phyloP scores from a whole-genome alignment of 2,329 filamentous ascomycete species.

The Aotearoamyces nothofagi region DNA sequence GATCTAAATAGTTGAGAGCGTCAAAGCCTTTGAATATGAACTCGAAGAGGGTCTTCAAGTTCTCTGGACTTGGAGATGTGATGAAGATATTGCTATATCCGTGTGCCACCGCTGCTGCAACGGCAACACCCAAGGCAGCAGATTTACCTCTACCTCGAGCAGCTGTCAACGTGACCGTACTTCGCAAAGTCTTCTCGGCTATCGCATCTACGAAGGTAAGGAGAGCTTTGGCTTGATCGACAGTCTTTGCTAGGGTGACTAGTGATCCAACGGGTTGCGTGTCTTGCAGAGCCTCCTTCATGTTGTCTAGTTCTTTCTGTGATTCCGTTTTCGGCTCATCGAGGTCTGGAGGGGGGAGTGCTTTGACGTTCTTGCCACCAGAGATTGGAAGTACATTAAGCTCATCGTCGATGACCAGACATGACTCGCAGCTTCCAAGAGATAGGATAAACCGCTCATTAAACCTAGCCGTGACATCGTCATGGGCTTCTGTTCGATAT shows the following conservation, averaged over 20 bases:
- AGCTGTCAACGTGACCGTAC: slow-evolving; percentile 85
- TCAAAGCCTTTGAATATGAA: slow-evolving; percentile 99
- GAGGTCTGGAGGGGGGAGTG: slow-evolving; percentile 59
- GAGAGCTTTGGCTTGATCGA: slow-evolving; percentile 94
- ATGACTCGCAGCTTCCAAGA: slow-evolving; percentile 85
- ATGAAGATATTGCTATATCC: slow-evolving; percentile 99
- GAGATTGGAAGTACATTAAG: slow-evolving; percentile 95
- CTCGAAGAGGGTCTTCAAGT: slow-evolving; percentile 95
- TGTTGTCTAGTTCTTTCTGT: slow-evolving; percentile 62
- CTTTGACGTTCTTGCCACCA: slow-evolving; percentile 78
- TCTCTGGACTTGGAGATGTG: slow-evolving; percentile 92
- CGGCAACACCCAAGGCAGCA: slow-evolving; percentile 82
- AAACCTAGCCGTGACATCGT: slow-evolving; percentile 88
- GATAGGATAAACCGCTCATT: slow-evolving; percentile 96
- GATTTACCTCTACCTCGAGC: slow-evolving; percentile 94
- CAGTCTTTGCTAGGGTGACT: slow-evolving; percentile 72
- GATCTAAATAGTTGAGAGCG: slow-evolving; percentile 81
- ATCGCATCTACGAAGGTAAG: slow-evolving; percentile 94
- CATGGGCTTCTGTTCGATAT: slow-evolving; percentile 91
- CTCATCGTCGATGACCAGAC: slow-evolving; percentile 93
- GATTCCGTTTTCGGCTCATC: slow-evolving; percentile 59
- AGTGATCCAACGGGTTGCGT: slow-evolving; percentile 76
- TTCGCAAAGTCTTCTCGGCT: slow-evolving; percentile 85
- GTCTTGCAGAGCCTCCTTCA: slow-evolving; percentile 79
- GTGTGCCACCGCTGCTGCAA: slow-evolving; percentile 86